A percentile compares a stretch with the other conserved stretches of the same genome.
These are phyloP conservation scores for Yamadazyma dendronema DNA, from an alignment of 1,139 yeast genomes.

Conservation along the genomic window DNA sequence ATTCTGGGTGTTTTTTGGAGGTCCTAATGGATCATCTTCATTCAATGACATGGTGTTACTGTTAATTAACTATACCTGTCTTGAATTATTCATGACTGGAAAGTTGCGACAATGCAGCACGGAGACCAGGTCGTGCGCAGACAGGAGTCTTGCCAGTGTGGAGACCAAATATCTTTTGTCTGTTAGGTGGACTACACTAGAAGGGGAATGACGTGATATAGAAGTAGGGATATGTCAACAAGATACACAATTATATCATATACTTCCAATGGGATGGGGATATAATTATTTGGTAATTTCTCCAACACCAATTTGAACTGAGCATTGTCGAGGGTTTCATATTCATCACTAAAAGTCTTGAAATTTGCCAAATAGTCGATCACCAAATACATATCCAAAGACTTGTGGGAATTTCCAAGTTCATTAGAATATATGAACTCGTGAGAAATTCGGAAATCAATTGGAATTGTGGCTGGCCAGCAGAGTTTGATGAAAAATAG, in stretches of 20 bases:
- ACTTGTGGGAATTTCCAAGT: conserved; percentile 8
- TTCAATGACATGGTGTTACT: conserved; percentile 14
- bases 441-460: conserved; percentile 26
- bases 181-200: too few species aligned
- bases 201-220: conserved; percentile 5
- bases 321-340: conserved; percentile 17
- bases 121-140: not conserved
- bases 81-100: not conserved
- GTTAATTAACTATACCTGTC: not conserved
- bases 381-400: conserved; percentile 31
- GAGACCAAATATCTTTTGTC: not conserved
- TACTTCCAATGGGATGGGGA: conserved; percentile 44
- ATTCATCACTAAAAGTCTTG: conserved; percentile 20
- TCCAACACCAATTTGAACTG: conserved; percentile 30
- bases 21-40: conserved; percentile 50
- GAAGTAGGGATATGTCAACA: conserved; percentile 27
- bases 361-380: conserved; percentile 28
- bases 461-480: conserved; percentile 46
- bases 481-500: conserved; percentile 37
- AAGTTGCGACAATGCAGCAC: conserved; percentile 1
- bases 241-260: conserved; percentile 32
- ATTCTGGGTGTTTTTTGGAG: conserved; percentile 45
- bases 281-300: conserved; percentile 28
- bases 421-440: conserved; percentile 18
- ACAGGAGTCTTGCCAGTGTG: not conserved